phyloP scores from a whole-genome alignment of 441 rosid genomes.

The Bruguiera hainesii region DNA sequence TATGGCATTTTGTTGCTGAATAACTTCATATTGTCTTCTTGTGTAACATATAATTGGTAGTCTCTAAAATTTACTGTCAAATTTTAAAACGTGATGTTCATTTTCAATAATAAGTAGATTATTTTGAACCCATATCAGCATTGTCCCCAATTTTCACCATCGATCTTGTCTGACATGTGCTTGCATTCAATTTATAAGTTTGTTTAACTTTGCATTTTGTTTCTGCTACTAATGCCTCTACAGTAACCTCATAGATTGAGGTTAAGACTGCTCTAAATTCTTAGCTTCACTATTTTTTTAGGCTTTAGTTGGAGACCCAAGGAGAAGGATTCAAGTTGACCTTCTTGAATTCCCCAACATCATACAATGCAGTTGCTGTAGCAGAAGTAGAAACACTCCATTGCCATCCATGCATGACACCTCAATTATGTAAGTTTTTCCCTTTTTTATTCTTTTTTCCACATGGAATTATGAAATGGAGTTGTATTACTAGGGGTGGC shows the following conservation, averaged over 20 bases:
- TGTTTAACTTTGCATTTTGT: too few species aligned
- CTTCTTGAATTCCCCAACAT: constrained; percentile 65
- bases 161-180: too few species aligned
- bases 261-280: constrained; percentile 5
- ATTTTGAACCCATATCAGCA: too few species aligned
- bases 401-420: constrained; percentile 82
- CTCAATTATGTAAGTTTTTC: constrained; percentile 69
- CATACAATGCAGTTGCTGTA: constrained; percentile 72
- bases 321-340: constrained; percentile 87
- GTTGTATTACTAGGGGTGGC: neutral
- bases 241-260: neutral
- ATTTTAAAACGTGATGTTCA: neutral
- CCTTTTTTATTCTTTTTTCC: neutral
- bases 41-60: too few species aligned
- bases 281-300: constrained; percentile 25
- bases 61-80: neutral
- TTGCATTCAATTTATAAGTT: too few species aligned
- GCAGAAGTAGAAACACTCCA: constrained; percentile 34
- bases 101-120: too few species aligned
- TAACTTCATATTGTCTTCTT: too few species aligned
- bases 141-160: too few species aligned
- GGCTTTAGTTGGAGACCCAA: constrained; percentile 92
- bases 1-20: too few species aligned
- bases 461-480: constrained; percentile 10
- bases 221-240: too few species aligned